Evolutionary conservation across 108 stramenopile genomes (phyloP), one percentile per base, ranked within the genome.

Genomic region (Cylindrotheca fusiformis): DNA sequence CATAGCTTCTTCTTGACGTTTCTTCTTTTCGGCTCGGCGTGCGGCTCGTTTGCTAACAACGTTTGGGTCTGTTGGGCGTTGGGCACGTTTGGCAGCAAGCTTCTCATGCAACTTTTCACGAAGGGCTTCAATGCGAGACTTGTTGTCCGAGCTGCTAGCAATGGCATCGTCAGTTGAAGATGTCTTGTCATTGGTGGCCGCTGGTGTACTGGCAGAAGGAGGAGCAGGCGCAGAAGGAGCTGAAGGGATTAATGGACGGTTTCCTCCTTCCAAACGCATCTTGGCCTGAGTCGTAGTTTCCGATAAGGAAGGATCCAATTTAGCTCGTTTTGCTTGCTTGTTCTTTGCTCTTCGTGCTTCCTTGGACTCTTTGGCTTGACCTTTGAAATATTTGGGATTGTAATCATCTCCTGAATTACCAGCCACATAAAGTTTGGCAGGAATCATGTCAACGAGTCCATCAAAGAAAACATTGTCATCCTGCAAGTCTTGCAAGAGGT

Each of bases 1-100:
- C 28, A 52, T 66, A 32, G 89, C 90, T 49, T 85, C 87, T 64
- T 91, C 86, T 59, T 84, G 60, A 2, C 91, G 75, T 33, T 77
- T 73, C 51, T 67, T 71, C 69, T 90, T 93, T 64, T 90, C 88
- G 30, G 84, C 86, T 2, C 91, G 75, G 21, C 93, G 83, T 21
- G 90, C 90, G 5, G 93, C 93, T 29, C 93, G 85, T 69, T 94
- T 94, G 63, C 86, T 87, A 30, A 94, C 83, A 21, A 55, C 52
- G 45, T 63, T 66, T 19, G 79, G 75, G 68, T 78, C 55, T 53
- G 64, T 28, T 36, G 64, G 85, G 29, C 77, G 85, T 54, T 67
- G 67, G 22, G 61, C 69, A 60, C 78, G 79, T 61, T 84, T 83
- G 48, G 82, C 79, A 1, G 82, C 86, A 46, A 93, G 69, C 61